Percentiles rank a stretch among this genome's conserved stretches.
Conservation (phyloP, 148 eudicot genomes). For the Cornus suecica region DNA sequence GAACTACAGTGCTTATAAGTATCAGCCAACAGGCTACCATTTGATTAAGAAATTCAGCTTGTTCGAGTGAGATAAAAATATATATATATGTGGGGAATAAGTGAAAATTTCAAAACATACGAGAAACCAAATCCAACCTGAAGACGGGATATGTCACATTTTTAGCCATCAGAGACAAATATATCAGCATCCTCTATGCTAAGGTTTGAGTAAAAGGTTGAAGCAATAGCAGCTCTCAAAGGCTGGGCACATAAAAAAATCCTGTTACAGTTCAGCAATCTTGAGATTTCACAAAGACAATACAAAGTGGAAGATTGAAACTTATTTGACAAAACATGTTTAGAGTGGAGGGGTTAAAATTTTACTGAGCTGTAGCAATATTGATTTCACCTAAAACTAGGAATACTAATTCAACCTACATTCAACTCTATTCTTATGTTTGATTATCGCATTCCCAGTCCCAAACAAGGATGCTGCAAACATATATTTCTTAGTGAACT, state of each 20-base stretch:
- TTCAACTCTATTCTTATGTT: too few species aligned
- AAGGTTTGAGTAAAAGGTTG: slow-evolving; percentile 58
- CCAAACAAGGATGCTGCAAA: too few species aligned
- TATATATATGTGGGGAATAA: background rate
- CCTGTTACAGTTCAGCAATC: background rate
- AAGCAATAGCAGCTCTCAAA: slow-evolving; percentile 78
- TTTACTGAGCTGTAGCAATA: too few species aligned
- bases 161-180: slow-evolving; percentile 95
- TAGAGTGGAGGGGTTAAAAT: too few species aligned
- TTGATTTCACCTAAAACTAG: too few species aligned
- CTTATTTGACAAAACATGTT: background rate
- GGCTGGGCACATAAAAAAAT: slow-evolving; percentile 32
- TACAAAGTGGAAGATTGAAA: background rate
- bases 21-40: too few species aligned
- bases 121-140: slow-evolving; percentile 49
- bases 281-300: background rate
- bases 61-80: background rate
- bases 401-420: too few species aligned
- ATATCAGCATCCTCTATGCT: slow-evolving; percentile 86
- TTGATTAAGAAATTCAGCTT: background rate
- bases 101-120: background rate
- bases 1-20: background rate
- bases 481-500: too few species aligned
- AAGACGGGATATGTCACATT: slow-evolving; percentile 92
- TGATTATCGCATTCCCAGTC: too few species aligned